Conservation (phyloP, 2,329 filamentous ascomycete genomes). For the Colletotrichum sublineola region DNA sequence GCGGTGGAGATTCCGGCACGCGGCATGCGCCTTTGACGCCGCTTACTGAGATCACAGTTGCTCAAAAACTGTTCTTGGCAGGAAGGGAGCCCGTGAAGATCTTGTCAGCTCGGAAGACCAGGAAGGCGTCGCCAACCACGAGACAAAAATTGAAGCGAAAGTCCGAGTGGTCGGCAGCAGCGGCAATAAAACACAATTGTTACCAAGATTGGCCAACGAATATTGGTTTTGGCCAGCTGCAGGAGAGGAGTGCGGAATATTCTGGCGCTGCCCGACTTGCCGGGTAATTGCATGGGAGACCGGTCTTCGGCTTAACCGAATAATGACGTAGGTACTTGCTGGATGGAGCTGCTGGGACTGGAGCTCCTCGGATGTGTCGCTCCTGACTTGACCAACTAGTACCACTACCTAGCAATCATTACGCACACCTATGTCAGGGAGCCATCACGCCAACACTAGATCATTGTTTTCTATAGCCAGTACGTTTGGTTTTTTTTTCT, state of each 20-base stretch:
- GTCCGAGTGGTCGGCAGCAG: conserved; percentile 29
- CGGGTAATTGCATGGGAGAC: conserved; percentile 38
- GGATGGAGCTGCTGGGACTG: conserved; percentile 29
- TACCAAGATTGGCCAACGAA: neutral
- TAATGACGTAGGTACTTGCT: conserved; percentile 35
- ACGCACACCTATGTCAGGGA: conserved; percentile 32
- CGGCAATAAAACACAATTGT: conserved; percentile 6
- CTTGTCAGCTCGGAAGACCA: conserved; percentile 30
- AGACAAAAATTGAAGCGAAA: conserved; percentile 28
- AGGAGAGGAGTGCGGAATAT: neutral
- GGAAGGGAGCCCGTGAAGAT: conserved; percentile 24
- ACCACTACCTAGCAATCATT: conserved; percentile 30
- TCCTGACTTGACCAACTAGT: conserved; percentile 36
- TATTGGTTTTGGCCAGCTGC: neutral
- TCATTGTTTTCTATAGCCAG: conserved; percentile 10
- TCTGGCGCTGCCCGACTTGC: conserved; percentile 7
- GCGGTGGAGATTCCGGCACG: conserved; percentile 24
- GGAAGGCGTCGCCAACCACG: conserved; percentile 29
- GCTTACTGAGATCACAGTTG: conserved; percentile 36
- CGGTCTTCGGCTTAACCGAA: conserved; percentile 36
- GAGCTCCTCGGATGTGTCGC: conserved; percentile 37
- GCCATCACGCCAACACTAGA: conserved; percentile 24
- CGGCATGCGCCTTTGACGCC: conserved; percentile 19
- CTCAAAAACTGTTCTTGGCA: conserved; percentile 7
- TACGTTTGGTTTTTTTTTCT: conserved; percentile 16